phyloP scores from a whole-genome alignment of 2,329 filamentous ascomycete species.

The Endoconidiophora laricicola region DNA sequence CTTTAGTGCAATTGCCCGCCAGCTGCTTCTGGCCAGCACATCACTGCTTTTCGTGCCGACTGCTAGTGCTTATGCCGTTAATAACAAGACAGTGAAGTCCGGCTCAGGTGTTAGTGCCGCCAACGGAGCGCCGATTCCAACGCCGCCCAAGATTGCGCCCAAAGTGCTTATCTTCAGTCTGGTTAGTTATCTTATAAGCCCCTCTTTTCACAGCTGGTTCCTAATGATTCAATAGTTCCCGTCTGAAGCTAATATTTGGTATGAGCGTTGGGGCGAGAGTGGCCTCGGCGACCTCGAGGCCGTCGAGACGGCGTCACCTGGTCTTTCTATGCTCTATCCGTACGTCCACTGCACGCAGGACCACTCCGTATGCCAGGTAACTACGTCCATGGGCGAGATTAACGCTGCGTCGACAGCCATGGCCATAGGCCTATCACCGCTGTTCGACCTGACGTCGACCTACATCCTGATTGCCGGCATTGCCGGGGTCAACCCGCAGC shows the following conservation, averaged over 20 bases:
- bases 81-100: background rate
- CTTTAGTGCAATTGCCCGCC: background rate
- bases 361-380: conserved; percentile 49
- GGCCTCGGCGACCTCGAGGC: conserved; percentile 38
- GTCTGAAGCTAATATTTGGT: conserved; percentile 47
- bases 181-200: conserved; percentile 24
- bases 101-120: background rate
- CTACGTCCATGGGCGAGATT: conserved; percentile 54
- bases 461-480: conserved; percentile 62
- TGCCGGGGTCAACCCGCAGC: conserved; percentile 54
- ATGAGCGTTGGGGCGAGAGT: conserved; percentile 29
- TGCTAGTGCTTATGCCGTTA: background rate
- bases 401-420: conserved; percentile 54
- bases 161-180: conserved; percentile 48
- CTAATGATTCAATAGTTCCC: conserved; percentile 31
- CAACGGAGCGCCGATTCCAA: background rate
- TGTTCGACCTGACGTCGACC: conserved; percentile 47
- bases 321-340: conserved; percentile 49
- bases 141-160: conserved; percentile 27
- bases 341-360: conserved; percentile 45
- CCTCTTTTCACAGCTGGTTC: background rate
- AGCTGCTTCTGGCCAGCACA: background rate
- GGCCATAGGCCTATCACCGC: conserved; percentile 41
- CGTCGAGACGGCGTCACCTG: conserved; percentile 40
- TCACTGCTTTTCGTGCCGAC: background rate